Percentiles rank a stretch among this genome's conserved stretches.
phyloP scores from a whole-genome alignment of 1,284 basidiomycete species.

The Marasmius fiardii region DNA sequence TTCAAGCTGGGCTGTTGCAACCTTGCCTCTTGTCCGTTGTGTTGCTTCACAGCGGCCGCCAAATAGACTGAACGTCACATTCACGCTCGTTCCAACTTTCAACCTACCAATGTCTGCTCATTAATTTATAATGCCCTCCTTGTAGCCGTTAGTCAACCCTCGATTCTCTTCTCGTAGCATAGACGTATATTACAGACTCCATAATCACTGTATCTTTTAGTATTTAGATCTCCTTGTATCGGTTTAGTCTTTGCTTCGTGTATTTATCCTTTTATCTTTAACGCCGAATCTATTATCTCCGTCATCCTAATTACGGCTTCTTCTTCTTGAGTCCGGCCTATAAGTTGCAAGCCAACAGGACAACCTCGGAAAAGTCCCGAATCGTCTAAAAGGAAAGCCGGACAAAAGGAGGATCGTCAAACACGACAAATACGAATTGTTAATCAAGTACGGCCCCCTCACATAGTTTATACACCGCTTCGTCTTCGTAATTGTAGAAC shows the following conservation, averaged over 20 bases:
- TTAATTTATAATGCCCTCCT: too few species aligned
- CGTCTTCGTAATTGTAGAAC: constrained; percentile 52
- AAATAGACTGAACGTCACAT: constrained; percentile 24
- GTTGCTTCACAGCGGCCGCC: constrained; percentile 27
- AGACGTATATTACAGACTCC: neutral
- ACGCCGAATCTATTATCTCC: constrained; percentile 43
- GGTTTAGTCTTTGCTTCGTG: neutral
- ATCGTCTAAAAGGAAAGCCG: constrained; percentile 45
- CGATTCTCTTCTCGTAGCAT: neutral
- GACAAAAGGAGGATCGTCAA: constrained; percentile 26
- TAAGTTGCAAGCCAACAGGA: constrained; percentile 66
- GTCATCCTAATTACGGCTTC: constrained; percentile 60
- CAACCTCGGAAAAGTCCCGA: constrained; percentile 54
- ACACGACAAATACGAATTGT: constrained; percentile 8
- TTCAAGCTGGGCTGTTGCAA: constrained; percentile 27
- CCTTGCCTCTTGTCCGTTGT: constrained; percentile 23
- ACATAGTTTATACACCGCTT: constrained; percentile 55
- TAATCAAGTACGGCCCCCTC: too few species aligned
- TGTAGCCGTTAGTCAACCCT: too few species aligned
- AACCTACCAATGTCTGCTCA: too few species aligned
- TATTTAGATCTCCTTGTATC: neutral
- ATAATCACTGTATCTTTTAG: neutral
- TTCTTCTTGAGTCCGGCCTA: constrained; percentile 62
- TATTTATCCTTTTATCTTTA: constrained; percentile 23
- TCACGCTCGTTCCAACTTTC: neutral